Base-by-base conservation (phyloP, 352 stramenopile species). In the Globisporangium iwayamae region DNA sequence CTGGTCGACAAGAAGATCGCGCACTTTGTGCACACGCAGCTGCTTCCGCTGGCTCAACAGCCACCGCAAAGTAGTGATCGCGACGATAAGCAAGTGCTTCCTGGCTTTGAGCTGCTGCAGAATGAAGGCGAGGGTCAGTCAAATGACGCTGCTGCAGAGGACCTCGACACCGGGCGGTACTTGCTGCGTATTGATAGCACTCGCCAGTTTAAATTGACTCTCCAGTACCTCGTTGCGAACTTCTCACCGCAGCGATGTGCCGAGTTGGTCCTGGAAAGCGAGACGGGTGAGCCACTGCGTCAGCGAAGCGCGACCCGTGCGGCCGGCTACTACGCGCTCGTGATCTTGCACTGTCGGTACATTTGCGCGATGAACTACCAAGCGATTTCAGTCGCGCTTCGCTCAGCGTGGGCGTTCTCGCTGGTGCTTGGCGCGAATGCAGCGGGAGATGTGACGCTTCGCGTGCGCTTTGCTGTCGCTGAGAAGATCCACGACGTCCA, bases 401-500 rank as follows among this genome's bases (percentile, higher is more conserved):
- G 10, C 20, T 52, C 36, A 3, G 22, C 10, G 34, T 65, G 60
- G 60, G 48, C 60, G 60, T 65, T 65, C 48, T 43, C 60, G 50
- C 60, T 65, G 3, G 60, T 65, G 36, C 18, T 65, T 25, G 50
- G 48, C 25, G 22, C 48, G 2, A 48, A 10, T 4, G 32, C 38
- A 8, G 14, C 8, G 10, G 6, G 18, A 11, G 11, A 32, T 28
- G 32, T 52, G 14, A 36, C 25, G 18, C 36, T 65, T 28, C 50
- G 60, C 38, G 60, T 65, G 60, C 60, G 60, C 60, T 65, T 58
- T 38, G 36, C 36, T 13, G 25, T 45, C 36, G 60, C n/a, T 18
- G 39, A 46, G 36, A 34, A 38, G 48, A 16, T 65, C 47, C 25
- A 59, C 18, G 60, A 65, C 38, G 38, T 46, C 10, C 60, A 65